A percentile compares a stretch with the other conserved stretches of the same genome.
Conservation (phyloP, 2,329 filamentous ascomycete genomes). For the Xylaria sp. region DNA sequence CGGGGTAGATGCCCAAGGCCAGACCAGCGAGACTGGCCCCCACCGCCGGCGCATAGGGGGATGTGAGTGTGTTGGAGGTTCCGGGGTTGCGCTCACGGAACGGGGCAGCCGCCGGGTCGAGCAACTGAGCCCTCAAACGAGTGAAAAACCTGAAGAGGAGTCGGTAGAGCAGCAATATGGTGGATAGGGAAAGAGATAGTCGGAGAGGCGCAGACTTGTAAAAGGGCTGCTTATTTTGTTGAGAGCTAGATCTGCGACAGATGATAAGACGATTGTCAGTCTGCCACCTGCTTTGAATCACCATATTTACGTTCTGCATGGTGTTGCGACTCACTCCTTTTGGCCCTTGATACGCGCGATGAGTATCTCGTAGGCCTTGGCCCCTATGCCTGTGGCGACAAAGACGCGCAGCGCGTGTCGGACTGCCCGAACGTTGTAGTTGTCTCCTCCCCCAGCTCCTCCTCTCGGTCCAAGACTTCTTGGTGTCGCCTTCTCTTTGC, state of each 20-base stretch:
- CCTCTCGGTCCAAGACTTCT: conserved; percentile 45
- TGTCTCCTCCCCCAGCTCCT: conserved; percentile 57
- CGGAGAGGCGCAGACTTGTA: conserved; percentile 77
- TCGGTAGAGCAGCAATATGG: conserved; percentile 88
- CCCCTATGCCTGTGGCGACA: conserved; percentile 68
- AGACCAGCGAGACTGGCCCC: conserved; percentile 89
- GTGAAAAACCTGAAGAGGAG: conserved; percentile 90
- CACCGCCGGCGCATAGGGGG: conserved; percentile 85
- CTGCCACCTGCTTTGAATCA: not conserved
- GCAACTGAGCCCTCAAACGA: conserved; percentile 79
- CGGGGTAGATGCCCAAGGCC: conserved; percentile 79
- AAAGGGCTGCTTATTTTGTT: conserved; percentile 62
- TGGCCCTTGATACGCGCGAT: conserved; percentile 59
- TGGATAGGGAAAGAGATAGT: conserved; percentile 83
- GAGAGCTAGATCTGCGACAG: conserved; percentile 39
- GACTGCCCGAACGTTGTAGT: conserved; percentile 76
- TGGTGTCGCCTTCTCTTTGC: conserved; percentile 33
- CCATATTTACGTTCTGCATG: not conserved
- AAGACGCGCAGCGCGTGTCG: conserved; percentile 79
- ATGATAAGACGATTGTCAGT: conserved; percentile 7
- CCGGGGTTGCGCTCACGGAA: conserved; percentile 87
- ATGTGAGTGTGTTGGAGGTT: conserved; percentile 79
- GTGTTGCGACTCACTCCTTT: conserved; percentile 55
- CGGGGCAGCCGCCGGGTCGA: conserved; percentile 80
- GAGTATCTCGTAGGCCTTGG: conserved; percentile 72